These are phyloP conservation scores for Calocybe cyanea DNA, from an alignment of 768 basidiomycete species.

Conservation along the genomic window DNA sequence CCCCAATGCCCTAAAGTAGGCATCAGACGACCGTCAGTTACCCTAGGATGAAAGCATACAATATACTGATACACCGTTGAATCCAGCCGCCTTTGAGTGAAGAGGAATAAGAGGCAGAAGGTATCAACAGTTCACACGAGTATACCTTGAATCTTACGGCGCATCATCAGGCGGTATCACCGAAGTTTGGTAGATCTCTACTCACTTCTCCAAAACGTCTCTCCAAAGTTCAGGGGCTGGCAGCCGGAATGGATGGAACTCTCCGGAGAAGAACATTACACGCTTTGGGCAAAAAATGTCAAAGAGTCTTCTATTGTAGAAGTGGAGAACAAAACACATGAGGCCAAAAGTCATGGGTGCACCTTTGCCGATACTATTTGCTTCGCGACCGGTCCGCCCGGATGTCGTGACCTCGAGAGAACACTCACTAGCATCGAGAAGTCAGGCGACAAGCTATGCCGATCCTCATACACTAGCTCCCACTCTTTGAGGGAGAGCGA, in stretches of 20 bases:
- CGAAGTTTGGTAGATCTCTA: neutral
- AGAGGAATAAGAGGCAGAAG: conserved; percentile 10
- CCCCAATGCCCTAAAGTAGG: conserved; percentile 56
- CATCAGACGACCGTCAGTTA: conserved; percentile 13
- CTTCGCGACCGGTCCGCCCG: conserved; percentile 11
- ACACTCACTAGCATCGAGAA: too few relatives aligned
- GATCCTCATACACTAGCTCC: too few relatives aligned
- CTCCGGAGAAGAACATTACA: conserved; percentile 57
- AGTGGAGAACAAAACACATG: conserved; percentile 8
- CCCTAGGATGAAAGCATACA: conserved; percentile 34
- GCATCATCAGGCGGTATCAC: neutral
- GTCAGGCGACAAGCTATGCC: too few relatives aligned
- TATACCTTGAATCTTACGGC: conserved; percentile 19
- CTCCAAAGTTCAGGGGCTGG: conserved; percentile 65
- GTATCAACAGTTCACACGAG: neutral
- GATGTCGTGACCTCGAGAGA: conserved; percentile 1
- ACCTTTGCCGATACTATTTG: conserved; percentile 1
- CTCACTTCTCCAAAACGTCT: conserved; percentile 58
- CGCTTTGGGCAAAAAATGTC: too few relatives aligned
- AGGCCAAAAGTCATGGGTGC: conserved; percentile 13
- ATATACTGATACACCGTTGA: conserved; percentile 64
- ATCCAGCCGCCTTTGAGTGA: conserved; percentile 49
- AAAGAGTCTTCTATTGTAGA: conserved; percentile 3
- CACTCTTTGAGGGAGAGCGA: too few relatives aligned
- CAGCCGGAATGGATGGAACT: conserved; percentile 67